Conservation (phyloP, 1,284 basidiomycete species). For the Cutaneotrichosporon arboriforme region DNA sequence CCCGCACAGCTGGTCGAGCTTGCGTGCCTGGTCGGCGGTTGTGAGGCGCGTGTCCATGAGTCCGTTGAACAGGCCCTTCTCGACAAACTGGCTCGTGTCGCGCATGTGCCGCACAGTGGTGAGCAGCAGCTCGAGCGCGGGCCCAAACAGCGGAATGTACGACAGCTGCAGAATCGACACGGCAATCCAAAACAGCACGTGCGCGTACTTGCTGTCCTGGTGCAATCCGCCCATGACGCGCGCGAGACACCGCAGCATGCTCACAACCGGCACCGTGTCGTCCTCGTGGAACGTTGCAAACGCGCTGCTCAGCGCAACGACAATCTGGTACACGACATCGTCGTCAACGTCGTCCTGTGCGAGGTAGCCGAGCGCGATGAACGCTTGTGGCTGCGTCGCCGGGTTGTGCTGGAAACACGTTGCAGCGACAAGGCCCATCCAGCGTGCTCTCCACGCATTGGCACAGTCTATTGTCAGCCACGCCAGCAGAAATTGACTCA, state of each 20-base stretch:
- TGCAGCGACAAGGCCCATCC: constrained; percentile 87
- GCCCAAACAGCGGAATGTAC: constrained; percentile 64
- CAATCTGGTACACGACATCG: constrained; percentile 46
- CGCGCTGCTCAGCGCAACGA: constrained; percentile 53
- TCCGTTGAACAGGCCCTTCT: constrained; percentile 48
- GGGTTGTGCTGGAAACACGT: constrained; percentile 90
- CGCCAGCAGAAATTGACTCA: not conserved
- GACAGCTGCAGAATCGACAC: constrained; percentile 73
- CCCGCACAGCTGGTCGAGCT: constrained; percentile 67
- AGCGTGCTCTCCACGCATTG: constrained; percentile 87
- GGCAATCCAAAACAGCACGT: constrained; percentile 76
- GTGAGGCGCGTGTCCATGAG: constrained; percentile 62
- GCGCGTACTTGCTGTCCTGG: constrained; percentile 64
- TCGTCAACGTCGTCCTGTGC: constrained; percentile 65
- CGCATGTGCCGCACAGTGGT: constrained; percentile 50
- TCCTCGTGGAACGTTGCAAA: constrained; percentile 37
- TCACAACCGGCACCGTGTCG: constrained; percentile 57
- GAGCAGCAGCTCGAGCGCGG: constrained; percentile 63
- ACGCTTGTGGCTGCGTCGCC: constrained; percentile 80
- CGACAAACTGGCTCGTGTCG: constrained; percentile 50
- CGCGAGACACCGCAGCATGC: constrained; percentile 78
- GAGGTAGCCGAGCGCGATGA: constrained; percentile 74
- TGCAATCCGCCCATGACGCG: constrained; percentile 67
- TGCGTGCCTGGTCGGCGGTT: constrained; percentile 63
- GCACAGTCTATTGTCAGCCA: constrained; percentile 55